Evolutionary conservation across 2,329 filamentous ascomycete species (phyloP).

Genomic region (Penicillium aurantiogriseum): DNA sequence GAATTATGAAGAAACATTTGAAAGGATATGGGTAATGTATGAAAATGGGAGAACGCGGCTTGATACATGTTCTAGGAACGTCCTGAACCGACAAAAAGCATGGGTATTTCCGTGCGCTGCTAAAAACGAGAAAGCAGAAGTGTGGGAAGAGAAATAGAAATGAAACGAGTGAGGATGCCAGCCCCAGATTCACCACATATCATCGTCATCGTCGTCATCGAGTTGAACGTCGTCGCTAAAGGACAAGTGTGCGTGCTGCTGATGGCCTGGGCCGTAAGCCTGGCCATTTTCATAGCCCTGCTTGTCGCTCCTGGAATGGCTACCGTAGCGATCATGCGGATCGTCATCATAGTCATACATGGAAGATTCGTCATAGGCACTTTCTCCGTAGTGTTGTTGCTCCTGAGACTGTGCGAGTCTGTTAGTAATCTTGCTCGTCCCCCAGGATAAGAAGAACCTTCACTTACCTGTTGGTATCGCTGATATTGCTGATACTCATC

Average conservation of each 20-base stretch:
- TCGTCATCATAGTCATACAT: constrained; percentile 53
- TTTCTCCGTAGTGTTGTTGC: constrained; percentile 40
- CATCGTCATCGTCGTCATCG: constrained; percentile 47
- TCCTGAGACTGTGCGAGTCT: constrained; percentile 18
- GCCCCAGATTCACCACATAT: constrained; percentile 48
- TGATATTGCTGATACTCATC: constrained; percentile 49
- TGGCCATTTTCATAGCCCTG: constrained; percentile 41
- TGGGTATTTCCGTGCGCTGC: constrained; percentile 33
- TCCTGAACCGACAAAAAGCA: constrained; percentile 28
- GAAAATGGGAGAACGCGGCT: constrained; percentile 6
- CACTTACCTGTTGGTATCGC: constrained; percentile 48
- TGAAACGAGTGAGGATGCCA: constrained; percentile 20
- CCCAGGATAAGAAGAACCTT: not conserved
- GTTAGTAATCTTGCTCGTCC: constrained; percentile 8
- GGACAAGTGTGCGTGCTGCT: constrained; percentile 42
- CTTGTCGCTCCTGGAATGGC: constrained; percentile 39
- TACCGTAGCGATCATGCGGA: constrained; percentile 37
- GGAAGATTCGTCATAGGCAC: constrained; percentile 50
- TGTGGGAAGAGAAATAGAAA: constrained; percentile 14
- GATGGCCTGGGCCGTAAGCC: constrained; percentile 35
- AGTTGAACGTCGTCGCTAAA: constrained; percentile 44
- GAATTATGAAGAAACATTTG: not conserved
- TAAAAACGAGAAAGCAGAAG: constrained; percentile 28
- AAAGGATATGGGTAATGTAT: constrained; percentile 5
- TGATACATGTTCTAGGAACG: constrained; percentile 32